Base-by-base conservation (phyloP, 2,329 filamentous ascomycete genomes). In the Geoglossum cookeanum region DNA sequence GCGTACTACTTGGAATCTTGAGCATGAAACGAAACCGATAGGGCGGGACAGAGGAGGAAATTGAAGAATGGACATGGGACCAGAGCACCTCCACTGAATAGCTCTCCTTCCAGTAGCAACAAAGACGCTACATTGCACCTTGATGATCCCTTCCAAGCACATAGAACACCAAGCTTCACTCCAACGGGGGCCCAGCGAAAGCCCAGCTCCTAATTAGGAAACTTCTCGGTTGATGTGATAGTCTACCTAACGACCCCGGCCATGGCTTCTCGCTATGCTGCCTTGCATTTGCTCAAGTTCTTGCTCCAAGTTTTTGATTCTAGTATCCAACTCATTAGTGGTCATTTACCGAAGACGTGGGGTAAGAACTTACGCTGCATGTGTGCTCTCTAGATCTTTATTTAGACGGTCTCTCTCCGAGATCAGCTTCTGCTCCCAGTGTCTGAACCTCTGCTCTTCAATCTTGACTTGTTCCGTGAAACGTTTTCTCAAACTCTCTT, bases 401-500 rank as follows among this genome's bases (percentile, higher is more conserved):
- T 98, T 98, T 75, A 98, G 83, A 66, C 92, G 88, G 73, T 98
- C 94, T 73, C 92, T 85, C 81, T 98, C 92, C 62, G 87, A 84
- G 68, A 98, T 98, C 71, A 98, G 87, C 81, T 97, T 97, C 82
- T 98, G 92, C 77, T 98, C 92, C 92, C 92, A 98, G 75, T 94
- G 86, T 73, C 94, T 83, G 84, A 98, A 98, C 64, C 92, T 84
- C 77, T 95, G 89, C 76, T 98, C 92, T 78, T 98, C 94, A 68
- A 98, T 87, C 87, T 98, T 98, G 78, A 98, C 92, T 74, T 98
- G 92, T 77, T 98, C 92, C 65, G 92, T 98, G 76, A 98, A 98
- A 65, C 94, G 83, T 83, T 98, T 98, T 75, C 92, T 84, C 63
- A 98, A 83, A 61, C 87, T 87, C 79, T 98, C 92, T 71, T 98